phyloP scores from a whole-genome alignment of 805 yeast species.

The Myxozyma melibiosi region DNA sequence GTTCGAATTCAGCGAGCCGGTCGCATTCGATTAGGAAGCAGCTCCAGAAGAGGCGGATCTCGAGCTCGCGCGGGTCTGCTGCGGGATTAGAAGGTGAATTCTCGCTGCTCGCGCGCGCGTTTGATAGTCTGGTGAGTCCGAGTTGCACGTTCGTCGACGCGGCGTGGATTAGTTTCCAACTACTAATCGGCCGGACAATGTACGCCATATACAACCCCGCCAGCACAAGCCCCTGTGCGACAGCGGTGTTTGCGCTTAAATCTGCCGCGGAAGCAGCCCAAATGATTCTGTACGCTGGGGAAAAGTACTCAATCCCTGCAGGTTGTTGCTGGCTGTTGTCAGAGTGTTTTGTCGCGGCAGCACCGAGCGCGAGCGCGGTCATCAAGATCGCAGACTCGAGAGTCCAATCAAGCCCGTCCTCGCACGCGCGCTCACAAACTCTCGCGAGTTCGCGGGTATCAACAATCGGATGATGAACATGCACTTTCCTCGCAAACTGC shows the following conservation, averaged over 20 bases:
- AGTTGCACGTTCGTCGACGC: conserved; percentile 12
- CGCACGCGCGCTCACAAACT: not conserved
- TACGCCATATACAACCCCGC: conserved; percentile 14
- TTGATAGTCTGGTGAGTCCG: not conserved
- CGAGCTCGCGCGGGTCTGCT: not conserved
- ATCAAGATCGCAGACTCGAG: conserved; percentile 1
- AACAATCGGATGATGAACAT: conserved; percentile 12
- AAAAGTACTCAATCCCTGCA: not conserved
- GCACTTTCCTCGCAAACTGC: not conserved
- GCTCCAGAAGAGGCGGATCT: conserved; percentile 11
- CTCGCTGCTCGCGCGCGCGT: too few relatives aligned
- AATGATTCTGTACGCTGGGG: conserved; percentile 5
- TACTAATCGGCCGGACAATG: conserved; percentile 4
- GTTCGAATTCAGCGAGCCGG: conserved; percentile 13
- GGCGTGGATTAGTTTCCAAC: conserved; percentile 13
- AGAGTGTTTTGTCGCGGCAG: not conserved
- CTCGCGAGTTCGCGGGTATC: not conserved
- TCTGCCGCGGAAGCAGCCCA: conserved; percentile 2
- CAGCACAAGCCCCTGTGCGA: conserved; percentile 1
- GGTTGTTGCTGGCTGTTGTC: not conserved
- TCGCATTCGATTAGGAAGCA: conserved; percentile 19
- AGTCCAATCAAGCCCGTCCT: not conserved
- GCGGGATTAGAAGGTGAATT: not conserved
- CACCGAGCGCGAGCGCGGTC: conserved; percentile 4
- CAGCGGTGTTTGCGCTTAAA: not conserved